Conservation (phyloP, 352 stramenopile species). For the Globisporangium abappressorium region DNA sequence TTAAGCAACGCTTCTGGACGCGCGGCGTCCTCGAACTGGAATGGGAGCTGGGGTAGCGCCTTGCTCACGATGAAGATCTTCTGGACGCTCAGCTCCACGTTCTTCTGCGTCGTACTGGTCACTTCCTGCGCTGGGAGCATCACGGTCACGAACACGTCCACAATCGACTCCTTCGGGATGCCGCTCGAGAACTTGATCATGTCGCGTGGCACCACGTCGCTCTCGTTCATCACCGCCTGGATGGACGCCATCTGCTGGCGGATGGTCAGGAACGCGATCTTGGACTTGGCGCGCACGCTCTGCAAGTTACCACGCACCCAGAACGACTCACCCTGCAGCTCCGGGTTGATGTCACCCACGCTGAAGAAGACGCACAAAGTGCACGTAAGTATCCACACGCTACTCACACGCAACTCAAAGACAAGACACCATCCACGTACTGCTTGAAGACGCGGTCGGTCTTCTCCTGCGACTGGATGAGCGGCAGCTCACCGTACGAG, state of each 20-base stretch:
- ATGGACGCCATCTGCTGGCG: conserved; percentile 96
- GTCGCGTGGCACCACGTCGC: conserved; percentile 88
- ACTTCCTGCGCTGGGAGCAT: conserved; percentile 86
- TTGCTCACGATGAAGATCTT: conserved; percentile 96
- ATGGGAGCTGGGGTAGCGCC: conserved; percentile 87
- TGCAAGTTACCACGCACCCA: conserved; percentile 96
- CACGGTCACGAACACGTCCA: conserved; percentile 95
- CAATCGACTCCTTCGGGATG: conserved; percentile 94
- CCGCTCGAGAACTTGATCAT: conserved; percentile 97
- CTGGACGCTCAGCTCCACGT: conserved; percentile 93
- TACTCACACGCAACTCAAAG: not conserved
- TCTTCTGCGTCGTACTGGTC: conserved; percentile 92
- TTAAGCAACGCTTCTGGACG: conserved; percentile 86
- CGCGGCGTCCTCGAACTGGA: conserved; percentile 95
- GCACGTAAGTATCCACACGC: not conserved
- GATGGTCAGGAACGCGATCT: conserved; percentile 96
- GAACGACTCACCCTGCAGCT: conserved; percentile 85
- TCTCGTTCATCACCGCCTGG: conserved; percentile 89
- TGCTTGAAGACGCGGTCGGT: conserved; percentile 68
- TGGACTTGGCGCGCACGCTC: conserved; percentile 92
- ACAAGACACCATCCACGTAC: conserved; percentile 29
- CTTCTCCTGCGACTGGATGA: conserved; percentile 89
- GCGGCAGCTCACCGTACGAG: conserved; percentile 84
- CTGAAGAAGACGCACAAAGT: conserved; percentile 16
- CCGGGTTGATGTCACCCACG: conserved; percentile 68